These are phyloP conservation scores for Ophiostoma pallidulum DNA, from an alignment of 2,329 filamentous ascomycete genomes.

Conservation along the genomic window DNA sequence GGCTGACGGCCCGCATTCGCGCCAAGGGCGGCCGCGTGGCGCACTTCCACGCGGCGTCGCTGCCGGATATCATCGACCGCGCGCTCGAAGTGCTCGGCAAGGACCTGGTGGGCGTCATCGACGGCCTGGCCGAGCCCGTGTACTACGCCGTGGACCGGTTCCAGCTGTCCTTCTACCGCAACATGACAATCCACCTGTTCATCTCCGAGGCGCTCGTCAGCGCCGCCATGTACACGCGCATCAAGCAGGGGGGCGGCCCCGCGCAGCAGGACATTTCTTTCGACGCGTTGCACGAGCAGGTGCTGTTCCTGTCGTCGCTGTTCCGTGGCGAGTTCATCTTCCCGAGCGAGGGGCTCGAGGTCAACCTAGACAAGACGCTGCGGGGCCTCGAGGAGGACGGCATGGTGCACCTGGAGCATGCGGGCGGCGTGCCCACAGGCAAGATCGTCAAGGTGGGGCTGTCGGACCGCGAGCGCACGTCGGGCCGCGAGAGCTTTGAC, in stretches of 20 bases:
- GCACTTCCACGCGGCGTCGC: conserved; percentile 75
- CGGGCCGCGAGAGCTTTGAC: conserved; percentile 88
- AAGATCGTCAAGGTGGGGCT: conserved; percentile 60
- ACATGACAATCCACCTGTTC: conserved; percentile 98
- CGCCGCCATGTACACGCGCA: conserved; percentile 77
- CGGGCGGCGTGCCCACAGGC: conserved; percentile 34
- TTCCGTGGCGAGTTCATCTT: conserved; percentile 98
- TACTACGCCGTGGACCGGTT: conserved; percentile 94
- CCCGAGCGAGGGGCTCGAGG: conserved; percentile 69
- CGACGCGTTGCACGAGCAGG: conserved; percentile 63
- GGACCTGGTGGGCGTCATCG: conserved; percentile 71
- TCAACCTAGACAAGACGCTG: conserved; percentile 75
- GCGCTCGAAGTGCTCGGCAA: conserved; percentile 87
- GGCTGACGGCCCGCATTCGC: conserved; percentile 73
- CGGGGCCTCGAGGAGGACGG: conserved; percentile 66
- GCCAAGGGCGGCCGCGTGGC: conserved; percentile 87
- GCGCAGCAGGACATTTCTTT: conserved; percentile 71
- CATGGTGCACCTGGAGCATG: conserved; percentile 59
- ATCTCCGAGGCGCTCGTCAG: conserved; percentile 88
- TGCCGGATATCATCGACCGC: conserved; percentile 74
- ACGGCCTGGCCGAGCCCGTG: conserved; percentile 77
- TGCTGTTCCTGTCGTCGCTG: conserved; percentile 81
- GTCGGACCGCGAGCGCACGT: conserved; percentile 62
- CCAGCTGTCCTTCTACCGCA: conserved; percentile 95
- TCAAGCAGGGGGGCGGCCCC: conserved; percentile 85